Evolutionary conservation across 2,329 filamentous ascomycete genomes (phyloP).

Genomic region (Seiridium cupressi): DNA sequence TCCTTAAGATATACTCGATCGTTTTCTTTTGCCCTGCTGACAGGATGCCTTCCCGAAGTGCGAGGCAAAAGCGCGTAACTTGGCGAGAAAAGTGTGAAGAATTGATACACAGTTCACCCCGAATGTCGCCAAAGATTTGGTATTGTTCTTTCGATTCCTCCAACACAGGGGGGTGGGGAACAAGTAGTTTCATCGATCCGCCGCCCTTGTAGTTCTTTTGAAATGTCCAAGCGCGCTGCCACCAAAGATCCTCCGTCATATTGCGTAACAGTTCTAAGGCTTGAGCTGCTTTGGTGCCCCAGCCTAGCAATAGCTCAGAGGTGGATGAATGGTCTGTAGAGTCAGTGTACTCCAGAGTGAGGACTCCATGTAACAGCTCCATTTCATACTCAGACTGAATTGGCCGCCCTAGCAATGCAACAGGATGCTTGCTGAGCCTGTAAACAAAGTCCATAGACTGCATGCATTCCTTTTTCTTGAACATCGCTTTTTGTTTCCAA

Average conservation of each 20-base stretch:
- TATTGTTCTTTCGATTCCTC: conserved; percentile 16
- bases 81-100: conserved; percentile 1
- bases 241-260: conserved; percentile 25
- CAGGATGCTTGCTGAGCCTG: conserved; percentile 3
- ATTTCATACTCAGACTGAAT: not conserved
- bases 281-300: not conserved
- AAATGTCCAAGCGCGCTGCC: conserved; percentile 29
- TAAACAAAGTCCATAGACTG: conserved; percentile 12
- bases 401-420: conserved; percentile 6
- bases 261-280: not conserved
- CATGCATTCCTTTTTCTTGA: conserved; percentile 1
- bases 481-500: not conserved
- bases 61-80: not conserved
- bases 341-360: not conserved
- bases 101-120: conserved; percentile 11
- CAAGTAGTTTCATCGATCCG: conserved; percentile 22
- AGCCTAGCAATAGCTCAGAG: not conserved
- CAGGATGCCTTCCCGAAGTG: not conserved
- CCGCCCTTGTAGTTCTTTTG: conserved; percentile 30
- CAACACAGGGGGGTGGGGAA: conserved; percentile 17
- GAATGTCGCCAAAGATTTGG: conserved; percentile 11
- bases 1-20: not conserved
- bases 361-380: not conserved
- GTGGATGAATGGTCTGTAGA: too few relatives aligned
- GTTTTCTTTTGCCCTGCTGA: not conserved